Percentiles rank a stretch among this genome's conserved stretches.
phyloP scores from a whole-genome alignment of 805 yeast genomes.

The Cyberlindnera maritima region DNA sequence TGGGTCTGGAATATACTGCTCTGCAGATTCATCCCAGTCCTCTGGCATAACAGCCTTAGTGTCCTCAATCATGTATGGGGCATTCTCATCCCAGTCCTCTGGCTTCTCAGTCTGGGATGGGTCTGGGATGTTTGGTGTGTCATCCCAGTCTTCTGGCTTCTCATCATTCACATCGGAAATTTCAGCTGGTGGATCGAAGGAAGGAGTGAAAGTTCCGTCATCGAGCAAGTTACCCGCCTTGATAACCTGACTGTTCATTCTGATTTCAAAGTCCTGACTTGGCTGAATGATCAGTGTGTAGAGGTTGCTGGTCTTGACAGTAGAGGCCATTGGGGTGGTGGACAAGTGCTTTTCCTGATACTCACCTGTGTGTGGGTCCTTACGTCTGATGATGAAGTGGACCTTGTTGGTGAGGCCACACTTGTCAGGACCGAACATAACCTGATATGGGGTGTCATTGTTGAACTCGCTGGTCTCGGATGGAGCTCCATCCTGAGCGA shows the following conservation, averaged over 20 bases:
- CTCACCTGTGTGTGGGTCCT: slow-evolving; percentile 50
- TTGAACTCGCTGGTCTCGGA: slow-evolving; percentile 46
- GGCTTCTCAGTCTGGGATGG: slow-evolving; percentile 66
- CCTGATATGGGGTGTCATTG: slow-evolving; percentile 69
- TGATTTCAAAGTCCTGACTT: slow-evolving; percentile 68
- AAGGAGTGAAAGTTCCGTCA: slow-evolving; percentile 56
- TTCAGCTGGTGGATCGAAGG: slow-evolving; percentile 62
- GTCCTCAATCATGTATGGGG: slow-evolving; percentile 63
- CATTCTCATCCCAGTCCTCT: slow-evolving; percentile 78
- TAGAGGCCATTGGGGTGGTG: slow-evolving; percentile 55
- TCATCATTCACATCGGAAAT: slow-evolving; percentile 53
- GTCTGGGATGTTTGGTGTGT: slow-evolving; percentile 62
- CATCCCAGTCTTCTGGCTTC: slow-evolving; percentile 86
- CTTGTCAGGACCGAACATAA: slow-evolving; percentile 94
- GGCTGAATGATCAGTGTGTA: slow-evolving; percentile 75
- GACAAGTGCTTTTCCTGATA: slow-evolving; percentile 67
- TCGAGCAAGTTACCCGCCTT: slow-evolving; percentile 67
- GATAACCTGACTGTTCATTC: slow-evolving; percentile 76
- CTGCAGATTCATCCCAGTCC: slow-evolving; percentile 72
- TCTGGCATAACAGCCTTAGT: slow-evolving; percentile 67
- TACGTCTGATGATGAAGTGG: slow-evolving; percentile 68
- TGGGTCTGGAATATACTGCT: slow-evolving; percentile 64
- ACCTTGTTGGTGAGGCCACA: slow-evolving; percentile 82
- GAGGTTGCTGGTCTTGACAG: slow-evolving; percentile 55
- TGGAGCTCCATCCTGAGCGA: slow-evolving; percentile 43